These are phyloP conservation scores for Zymoseptoria crescenta DNA, from an alignment of 2,329 filamentous ascomycete species.

Conservation along the genomic window DNA sequence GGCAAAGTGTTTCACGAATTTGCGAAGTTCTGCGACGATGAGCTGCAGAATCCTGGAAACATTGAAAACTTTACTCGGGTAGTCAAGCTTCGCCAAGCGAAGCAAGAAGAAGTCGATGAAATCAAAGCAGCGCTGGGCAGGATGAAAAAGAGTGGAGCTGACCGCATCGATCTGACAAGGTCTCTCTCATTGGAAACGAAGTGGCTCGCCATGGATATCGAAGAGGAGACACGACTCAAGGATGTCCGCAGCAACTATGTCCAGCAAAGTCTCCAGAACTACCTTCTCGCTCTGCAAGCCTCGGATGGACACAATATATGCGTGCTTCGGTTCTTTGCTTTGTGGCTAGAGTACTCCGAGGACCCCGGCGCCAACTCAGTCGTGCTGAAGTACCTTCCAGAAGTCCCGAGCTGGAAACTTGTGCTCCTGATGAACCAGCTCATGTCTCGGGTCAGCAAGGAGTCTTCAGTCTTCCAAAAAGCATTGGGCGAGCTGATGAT, in stretches of 20 bases:
- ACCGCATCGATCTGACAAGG: constrained; percentile 49
- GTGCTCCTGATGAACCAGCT: constrained; percentile 91
- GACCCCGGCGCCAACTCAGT: constrained; percentile 66
- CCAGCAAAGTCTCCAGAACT: constrained; percentile 86
- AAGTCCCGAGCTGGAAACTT: constrained; percentile 86
- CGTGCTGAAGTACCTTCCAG: constrained; percentile 59
- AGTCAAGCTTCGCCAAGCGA: constrained; percentile 68
- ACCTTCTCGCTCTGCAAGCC: constrained; percentile 72
- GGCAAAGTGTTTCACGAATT: constrained; percentile 92
- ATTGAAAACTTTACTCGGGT: constrained; percentile 78
- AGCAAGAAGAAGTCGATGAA: constrained; percentile 70
- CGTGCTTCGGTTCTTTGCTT: constrained; percentile 79
- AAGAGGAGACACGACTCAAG: constrained; percentile 72
- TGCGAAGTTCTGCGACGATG: constrained; percentile 88
- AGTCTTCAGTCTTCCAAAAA: constrained; percentile 63
- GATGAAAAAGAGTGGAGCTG: constrained; percentile 34
- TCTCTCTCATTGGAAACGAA: constrained; percentile 66
- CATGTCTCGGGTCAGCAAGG: constrained; percentile 78
- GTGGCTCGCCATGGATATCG: constrained; percentile 85
- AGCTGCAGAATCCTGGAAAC: constrained; percentile 78
- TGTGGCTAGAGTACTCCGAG: constrained; percentile 87
- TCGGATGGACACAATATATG: constrained; percentile 87
- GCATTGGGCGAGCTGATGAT: constrained; percentile 66
- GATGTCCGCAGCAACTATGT: constrained; percentile 73
- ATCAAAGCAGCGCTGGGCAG: constrained; percentile 54